Base-by-base conservation (phyloP, 768 basidiomycete species). In the Leccinum imitatum region DNA sequence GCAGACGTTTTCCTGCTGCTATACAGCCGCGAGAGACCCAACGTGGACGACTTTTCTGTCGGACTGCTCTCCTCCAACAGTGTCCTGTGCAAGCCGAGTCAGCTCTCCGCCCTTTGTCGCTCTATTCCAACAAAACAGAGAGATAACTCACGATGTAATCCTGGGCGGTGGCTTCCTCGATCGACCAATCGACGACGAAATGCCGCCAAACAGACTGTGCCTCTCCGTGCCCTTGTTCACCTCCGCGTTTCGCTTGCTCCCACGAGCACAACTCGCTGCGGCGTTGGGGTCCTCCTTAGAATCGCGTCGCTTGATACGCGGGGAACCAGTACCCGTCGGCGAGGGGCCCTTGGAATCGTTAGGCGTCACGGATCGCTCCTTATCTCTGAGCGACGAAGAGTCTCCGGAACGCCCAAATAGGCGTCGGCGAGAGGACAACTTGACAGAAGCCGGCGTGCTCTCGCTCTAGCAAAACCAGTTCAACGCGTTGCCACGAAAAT, bases 181-280 rank as follows among this genome's bases (percentile, higher is more conserved):
- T 71, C 87, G 89, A 30, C 86, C 84, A 56, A 91, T 68, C 6
- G 86, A 77, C 1, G 84, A 82, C 11, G 77, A 85, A 3, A 84
- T 73, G 19, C 79, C 81, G 14, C 90, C 91, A 68, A 97, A 96
- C 67, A 96, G 86, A 67, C 93, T 94, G 61, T 91, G 72, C n/a
- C 91, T 78, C 46, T 90, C 88, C 4, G 76, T 67, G 13, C 71
- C 68, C 56, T 76, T 79, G 63, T 74, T 63, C 10, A 65, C 76
- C 54, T 89, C 87, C 15, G 76, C 51, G 60, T 80, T 81, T 61
- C 80, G 82, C 73, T 83, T 87, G 17, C 71, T 61, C 59, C 41
- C 41, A 19, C 83, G 79, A 23, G 77, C 70, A 31, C 79, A 79
- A 54, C 79, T 70, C 56, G 68, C 69, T 51, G 62, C 19, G 57